Evolutionary conservation across 371 early-diverging fungal genomes (phyloP).

Genomic region (Mortierella sp.): DNA sequence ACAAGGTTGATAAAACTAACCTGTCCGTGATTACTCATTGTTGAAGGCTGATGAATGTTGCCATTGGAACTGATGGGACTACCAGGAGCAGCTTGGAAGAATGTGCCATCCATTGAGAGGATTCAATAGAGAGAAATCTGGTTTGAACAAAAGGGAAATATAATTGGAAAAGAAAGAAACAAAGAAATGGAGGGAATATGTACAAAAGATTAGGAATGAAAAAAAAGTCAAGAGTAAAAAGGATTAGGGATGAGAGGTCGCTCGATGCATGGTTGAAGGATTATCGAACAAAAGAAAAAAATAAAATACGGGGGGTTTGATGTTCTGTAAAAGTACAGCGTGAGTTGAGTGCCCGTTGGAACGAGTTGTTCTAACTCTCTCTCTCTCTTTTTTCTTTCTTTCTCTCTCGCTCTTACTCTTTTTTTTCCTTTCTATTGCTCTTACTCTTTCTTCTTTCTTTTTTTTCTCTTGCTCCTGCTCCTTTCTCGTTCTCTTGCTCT

Average conservation of each 20-base stretch:
- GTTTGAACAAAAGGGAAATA: background rate
- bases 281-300: background rate
- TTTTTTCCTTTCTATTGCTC: no score
- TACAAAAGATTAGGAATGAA: background rate
- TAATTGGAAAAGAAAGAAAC: background rate
- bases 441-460: no score
- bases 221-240: no score
- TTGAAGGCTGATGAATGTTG: slow-evolving; percentile 4
- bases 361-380: no score
- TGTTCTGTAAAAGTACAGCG: no score
- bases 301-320: background rate
- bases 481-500: no score
- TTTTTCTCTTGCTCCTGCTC: no score
- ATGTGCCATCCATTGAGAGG: background rate
- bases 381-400: no score
- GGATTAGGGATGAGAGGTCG: background rate
- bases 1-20: background rate
- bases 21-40: background rate
- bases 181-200: background rate
- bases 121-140: background rate
- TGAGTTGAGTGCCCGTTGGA: no score
- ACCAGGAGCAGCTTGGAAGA: slow-evolving; percentile 3
- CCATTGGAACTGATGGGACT: background rate
- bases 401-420: no score
- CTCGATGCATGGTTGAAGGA: background rate